Percentiles rank a stretch among this genome's conserved stretches.
phyloP scores from a whole-genome alignment of 371 early-diverging fungal genomes.

The Mucor velutinosus region DNA sequence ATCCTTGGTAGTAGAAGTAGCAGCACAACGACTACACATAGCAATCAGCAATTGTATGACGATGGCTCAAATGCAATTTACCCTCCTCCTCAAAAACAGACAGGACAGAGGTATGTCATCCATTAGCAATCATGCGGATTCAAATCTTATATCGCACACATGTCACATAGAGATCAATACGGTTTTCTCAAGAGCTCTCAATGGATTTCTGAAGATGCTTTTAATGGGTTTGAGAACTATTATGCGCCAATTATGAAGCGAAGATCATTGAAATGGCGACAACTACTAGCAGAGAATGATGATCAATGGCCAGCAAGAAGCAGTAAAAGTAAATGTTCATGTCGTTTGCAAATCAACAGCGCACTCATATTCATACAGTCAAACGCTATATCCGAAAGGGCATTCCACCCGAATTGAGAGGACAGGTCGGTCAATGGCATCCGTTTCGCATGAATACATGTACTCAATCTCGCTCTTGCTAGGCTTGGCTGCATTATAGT shows the following conservation, averaged over 20 bases:
- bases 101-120: slow-evolving; percentile 17
- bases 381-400: slow-evolving; percentile 86
- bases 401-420: slow-evolving; percentile 77
- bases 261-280: slow-evolving; percentile 64
- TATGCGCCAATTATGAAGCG: slow-evolving; percentile 64
- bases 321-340: slow-evolving; percentile 55
- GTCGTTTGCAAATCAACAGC: neutral
- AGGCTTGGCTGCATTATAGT: slow-evolving; percentile 85
- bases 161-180: slow-evolving; percentile 59
- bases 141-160: neutral
- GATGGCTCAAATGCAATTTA: slow-evolving; percentile 23
- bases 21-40: slow-evolving; percentile 8
- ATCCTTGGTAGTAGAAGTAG: slow-evolving; percentile 9
- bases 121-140: neutral
- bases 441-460: neutral
- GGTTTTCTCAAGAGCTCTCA: slow-evolving; percentile 67
- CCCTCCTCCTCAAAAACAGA: slow-evolving; percentile 28
- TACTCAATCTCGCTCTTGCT: neutral
- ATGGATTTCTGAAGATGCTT: slow-evolving; percentile 61
- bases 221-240: slow-evolving; percentile 56
- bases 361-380: slow-evolving; percentile 37
- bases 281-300: slow-evolving; percentile 56
- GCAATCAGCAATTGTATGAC: slow-evolving; percentile 22
- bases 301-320: slow-evolving; percentile 59
- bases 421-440: slow-evolving; percentile 51